phyloP scores from a whole-genome alignment of 257 asterid species.

The Gynochthodes officinalis region DNA sequence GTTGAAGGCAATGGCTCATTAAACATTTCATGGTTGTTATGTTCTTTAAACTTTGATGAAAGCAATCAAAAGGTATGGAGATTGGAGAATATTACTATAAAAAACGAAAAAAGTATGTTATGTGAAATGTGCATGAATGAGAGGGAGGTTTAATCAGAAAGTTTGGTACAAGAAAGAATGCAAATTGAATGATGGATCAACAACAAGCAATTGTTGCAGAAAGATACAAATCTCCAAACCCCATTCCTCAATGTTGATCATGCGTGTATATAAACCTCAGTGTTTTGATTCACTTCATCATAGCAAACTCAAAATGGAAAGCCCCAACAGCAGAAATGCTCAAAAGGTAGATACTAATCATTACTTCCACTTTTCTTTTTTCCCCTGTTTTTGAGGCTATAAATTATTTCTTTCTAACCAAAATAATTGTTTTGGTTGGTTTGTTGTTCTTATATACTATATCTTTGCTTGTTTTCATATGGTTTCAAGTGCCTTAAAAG shows the following conservation, averaged over 20 bases:
- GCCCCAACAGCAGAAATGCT: conserved; percentile 27
- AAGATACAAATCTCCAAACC: conserved; percentile 34
- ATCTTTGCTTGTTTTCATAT: not conserved
- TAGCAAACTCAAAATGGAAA: conserved; percentile 18
- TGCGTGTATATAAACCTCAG: conserved; percentile 10
- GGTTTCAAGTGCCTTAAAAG: conserved; percentile 12
- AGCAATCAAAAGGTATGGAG: not conserved
- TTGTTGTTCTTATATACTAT: not conserved
- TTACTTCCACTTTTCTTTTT: not conserved
- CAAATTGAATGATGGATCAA: conserved; percentile 27
- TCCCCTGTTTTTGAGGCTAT: too few species aligned
- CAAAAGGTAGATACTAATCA: conserved; percentile 22
- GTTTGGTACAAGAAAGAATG: conserved; percentile 29
- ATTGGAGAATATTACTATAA: not conserved
- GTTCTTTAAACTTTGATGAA: too few species aligned
- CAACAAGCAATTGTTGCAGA: conserved; percentile 22
- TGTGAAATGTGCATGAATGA: not conserved
- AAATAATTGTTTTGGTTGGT: not conserved
- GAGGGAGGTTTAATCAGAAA: conserved; percentile 34
- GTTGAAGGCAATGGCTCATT: not conserved
- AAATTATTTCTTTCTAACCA: too few species aligned
- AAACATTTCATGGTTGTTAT: not conserved
- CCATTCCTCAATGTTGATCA: conserved; percentile 1
- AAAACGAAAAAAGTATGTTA: too few species aligned
- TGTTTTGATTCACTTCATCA: conserved; percentile 8